phyloP scores from a whole-genome alignment of 345 rosid genomes.

The Syzygium jambos region DNA sequence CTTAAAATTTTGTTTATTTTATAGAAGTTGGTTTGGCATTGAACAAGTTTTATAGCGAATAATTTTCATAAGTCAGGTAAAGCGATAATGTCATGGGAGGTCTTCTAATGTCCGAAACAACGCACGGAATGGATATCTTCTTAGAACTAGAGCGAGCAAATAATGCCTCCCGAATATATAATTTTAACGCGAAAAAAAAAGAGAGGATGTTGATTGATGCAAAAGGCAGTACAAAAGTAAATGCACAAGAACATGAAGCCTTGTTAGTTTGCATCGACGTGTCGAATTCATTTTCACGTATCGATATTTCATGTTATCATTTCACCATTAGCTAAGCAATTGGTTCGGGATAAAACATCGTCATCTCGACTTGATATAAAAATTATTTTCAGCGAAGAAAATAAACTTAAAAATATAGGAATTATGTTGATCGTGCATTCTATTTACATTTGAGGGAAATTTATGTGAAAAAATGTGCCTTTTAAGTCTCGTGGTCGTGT shows the following conservation, averaged over 20 bases:
- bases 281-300: fast-evolving
- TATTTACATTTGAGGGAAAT: not conserved
- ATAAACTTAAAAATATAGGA: not conserved
- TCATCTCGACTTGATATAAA: fast-evolving
- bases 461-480: not conserved
- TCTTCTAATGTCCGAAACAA: fast-evolving
- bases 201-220: fast-evolving
- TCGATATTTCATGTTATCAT: fast-evolving
- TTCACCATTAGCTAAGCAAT: fast-evolving
- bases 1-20: no score
- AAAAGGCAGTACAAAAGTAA: not conserved
- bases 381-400: not conserved
- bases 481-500: not conserved
- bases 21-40: no score
- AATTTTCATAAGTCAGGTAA: not conserved
- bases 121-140: fast-evolving
- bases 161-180: not conserved
- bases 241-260: fast-evolving
- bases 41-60: no score
- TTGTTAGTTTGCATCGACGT: fast-evolving
- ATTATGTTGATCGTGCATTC: not conserved
- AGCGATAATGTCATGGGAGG: not conserved
- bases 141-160: not conserved
- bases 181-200: no score
- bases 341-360: fast-evolving